phyloP scores from a whole-genome alignment of 805 yeast species.

The Dipodascus albidus region DNA sequence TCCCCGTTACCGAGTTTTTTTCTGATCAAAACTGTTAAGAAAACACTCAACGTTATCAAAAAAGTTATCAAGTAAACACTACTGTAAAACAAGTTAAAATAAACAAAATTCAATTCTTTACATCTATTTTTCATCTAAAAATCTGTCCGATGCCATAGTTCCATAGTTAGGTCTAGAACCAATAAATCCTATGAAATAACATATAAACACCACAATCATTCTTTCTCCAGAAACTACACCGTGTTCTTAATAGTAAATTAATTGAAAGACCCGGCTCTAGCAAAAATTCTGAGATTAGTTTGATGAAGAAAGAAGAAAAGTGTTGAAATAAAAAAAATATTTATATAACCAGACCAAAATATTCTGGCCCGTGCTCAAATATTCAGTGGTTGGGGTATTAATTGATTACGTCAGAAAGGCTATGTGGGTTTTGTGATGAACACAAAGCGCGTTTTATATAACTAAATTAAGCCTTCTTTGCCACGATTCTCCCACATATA shows the following conservation, averaged over 20 bases:
- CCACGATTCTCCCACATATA: background rate
- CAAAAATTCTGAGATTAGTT: constrained; percentile 1
- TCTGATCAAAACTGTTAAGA: no score
- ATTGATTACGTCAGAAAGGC: background rate
- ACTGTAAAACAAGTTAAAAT: no score
- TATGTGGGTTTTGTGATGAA: background rate
- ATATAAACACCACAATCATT: background rate
- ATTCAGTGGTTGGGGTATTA: background rate
- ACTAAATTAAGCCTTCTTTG: background rate
- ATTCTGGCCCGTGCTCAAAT: background rate
- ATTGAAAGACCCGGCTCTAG: background rate
- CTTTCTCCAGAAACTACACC: constrained; percentile 1
- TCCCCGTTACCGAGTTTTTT: no score
- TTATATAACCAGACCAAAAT: background rate
- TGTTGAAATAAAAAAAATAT: background rate
- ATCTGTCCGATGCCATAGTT: background rate
- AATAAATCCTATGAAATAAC: background rate
- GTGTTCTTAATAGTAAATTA: background rate
- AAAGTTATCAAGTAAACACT: no score
- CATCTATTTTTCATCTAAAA: background rate
- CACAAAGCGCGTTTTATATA: background rate
- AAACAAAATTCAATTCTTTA: background rate
- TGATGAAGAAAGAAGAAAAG: background rate
- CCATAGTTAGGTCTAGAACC: background rate
- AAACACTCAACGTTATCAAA: no score